Conservation (phyloP, 140 eudicot species). For the Stevia rebaudiana region DNA sequence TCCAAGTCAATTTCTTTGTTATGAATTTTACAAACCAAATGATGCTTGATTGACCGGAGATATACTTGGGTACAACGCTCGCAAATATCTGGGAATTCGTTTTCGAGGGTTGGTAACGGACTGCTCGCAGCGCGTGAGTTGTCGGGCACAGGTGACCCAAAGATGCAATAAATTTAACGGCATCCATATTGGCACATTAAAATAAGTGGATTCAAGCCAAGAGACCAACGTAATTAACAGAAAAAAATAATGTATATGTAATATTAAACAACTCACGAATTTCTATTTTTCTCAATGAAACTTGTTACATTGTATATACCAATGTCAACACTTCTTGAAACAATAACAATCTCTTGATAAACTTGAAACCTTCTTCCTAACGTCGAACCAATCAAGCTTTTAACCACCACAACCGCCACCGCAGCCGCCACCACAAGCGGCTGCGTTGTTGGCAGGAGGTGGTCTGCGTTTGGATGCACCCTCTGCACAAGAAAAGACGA, state of each 20-base stretch:
- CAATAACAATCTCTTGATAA: background rate
- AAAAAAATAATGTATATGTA: background rate
- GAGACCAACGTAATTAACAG: background rate
- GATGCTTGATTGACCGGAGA: too few species aligned
- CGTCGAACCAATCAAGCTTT: background rate
- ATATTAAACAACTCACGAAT: background rate
- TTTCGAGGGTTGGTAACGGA: too few species aligned
- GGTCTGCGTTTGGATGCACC: constrained; percentile 19
- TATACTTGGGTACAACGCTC: too few species aligned
- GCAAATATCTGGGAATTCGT: too few species aligned
- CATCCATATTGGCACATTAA: background rate
- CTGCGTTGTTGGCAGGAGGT: constrained; percentile 16
- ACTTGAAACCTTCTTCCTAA: background rate
- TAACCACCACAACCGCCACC: constrained; percentile 32
- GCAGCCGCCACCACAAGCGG: constrained; percentile 23
- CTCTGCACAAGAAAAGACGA: constrained; percentile 23
- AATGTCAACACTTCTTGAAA: background rate
- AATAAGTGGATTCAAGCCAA: background rate
- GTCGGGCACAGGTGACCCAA: too few species aligned
- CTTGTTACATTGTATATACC: constrained; percentile 10
- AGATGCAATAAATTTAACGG: too few species aligned
- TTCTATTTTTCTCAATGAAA: background rate
- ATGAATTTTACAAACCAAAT: too few species aligned
- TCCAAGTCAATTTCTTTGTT: too few species aligned
- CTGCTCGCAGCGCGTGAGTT: too few species aligned